These are phyloP conservation scores for Xylariaceae sp. DNA, from an alignment of 2,329 filamentous ascomycete genomes.

Conservation along the genomic window DNA sequence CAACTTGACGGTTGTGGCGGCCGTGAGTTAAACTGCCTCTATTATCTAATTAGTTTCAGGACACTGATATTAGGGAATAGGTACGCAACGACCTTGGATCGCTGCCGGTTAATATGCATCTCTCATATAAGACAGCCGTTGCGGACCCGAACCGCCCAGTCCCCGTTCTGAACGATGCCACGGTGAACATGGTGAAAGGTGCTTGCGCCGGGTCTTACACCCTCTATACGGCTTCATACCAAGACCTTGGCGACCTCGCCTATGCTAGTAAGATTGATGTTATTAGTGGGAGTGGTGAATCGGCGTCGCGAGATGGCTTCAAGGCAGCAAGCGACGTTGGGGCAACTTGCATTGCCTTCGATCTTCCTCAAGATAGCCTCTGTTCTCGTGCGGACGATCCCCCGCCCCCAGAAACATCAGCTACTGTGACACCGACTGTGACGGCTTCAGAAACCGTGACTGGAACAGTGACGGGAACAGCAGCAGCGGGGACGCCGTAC, in stretches of 20 bases:
- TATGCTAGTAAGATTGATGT: constrained; percentile 46
- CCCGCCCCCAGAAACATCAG: constrained; percentile 15
- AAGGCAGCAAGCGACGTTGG: constrained; percentile 44
- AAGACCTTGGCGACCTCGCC: constrained; percentile 42
- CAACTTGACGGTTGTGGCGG: constrained; percentile 43
- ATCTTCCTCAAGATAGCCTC: constrained; percentile 33
- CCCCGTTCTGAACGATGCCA: constrained; percentile 38
- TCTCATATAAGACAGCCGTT: constrained; percentile 43
- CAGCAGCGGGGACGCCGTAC: constrained; percentile 32
- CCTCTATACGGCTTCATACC: constrained; percentile 42
- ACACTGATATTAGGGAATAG: constrained; percentile 14
- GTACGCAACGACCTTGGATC: constrained; percentile 46
- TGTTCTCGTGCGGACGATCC: constrained; percentile 25
- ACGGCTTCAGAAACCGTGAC: constrained; percentile 21
- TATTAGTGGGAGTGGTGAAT: constrained; percentile 36
- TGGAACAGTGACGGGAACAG: constrained; percentile 29
- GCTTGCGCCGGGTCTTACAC: constrained; percentile 47
- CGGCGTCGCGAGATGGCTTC: constrained; percentile 44
- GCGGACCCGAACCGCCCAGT: constrained; percentile 40
- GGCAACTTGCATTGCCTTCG: constrained; percentile 42
- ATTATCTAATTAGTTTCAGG: neutral
- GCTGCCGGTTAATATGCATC: constrained; percentile 39
- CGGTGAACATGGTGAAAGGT: constrained; percentile 40
- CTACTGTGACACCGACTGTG: constrained; percentile 26
- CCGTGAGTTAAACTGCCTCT: constrained; percentile 27